Evolutionary conservation across 1,284 basidiomycete species (phyloP), one percentile per base, ranked within the genome.

Genomic region (Gymnopus androsaceus): DNA sequence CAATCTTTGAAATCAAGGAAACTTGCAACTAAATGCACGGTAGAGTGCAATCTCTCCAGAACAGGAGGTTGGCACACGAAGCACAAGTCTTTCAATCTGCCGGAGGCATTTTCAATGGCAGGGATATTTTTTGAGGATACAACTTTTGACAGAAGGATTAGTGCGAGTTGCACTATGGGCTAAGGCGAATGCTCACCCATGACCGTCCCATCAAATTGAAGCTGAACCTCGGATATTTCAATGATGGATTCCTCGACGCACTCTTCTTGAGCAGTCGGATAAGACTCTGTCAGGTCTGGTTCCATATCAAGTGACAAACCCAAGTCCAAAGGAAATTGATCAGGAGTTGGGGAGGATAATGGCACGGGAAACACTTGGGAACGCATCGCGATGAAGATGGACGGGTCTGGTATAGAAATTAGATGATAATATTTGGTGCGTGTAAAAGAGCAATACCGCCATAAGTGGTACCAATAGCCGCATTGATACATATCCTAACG

Each of bases 381-480:
- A 50, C 83, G 81, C 61, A 81, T 87, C 5, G 89, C 88, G 33
- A 91, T 72, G 27, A 90, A 56, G 33, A 90, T 73, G 7, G 83
- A 78, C 4, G 75, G 67, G 46, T 88, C 88, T 88, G 61, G 21
- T 59, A 36, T 27, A 25, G 11, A 36, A 17, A 21, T 33, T 12
- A 23, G 11, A 31, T 12, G 36, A 36, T 23, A 46, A 4, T 28
- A 31, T n/a, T 54, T 12, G 11, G 40, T 11, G 37, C 38, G 30
- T 23, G 41, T 25, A 19, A 33, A 21, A 44, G 5, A 56, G 1
- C 23, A 54, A 60, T 68, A 86, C 89, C 87, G 64, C 83, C 78
- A 61, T 88, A 89, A 37, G 75, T 75, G 38, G 87, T 64, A 4
- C 84, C 84, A 57, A 92, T 82, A 7, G 85, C 76, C 15, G 88